These are phyloP conservation scores for Stephania japonica DNA, from an alignment of 164 flowering plant genomes.

Conservation along the genomic window DNA sequence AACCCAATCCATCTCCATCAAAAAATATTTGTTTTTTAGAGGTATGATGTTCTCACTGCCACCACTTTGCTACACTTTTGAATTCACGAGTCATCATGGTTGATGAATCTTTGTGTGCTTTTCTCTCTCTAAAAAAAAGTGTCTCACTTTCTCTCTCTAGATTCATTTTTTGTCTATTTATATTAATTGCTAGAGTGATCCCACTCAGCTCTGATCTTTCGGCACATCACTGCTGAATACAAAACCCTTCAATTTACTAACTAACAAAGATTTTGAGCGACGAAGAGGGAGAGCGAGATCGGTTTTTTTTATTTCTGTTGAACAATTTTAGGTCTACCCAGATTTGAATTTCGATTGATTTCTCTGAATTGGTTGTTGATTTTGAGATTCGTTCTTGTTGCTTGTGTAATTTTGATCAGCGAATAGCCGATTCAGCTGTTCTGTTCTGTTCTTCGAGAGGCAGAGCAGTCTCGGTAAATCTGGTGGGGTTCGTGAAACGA, in stretches of 20 bases:
- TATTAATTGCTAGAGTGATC: neutral
- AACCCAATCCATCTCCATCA: neutral
- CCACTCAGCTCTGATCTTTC: neutral
- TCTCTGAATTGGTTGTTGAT: neutral
- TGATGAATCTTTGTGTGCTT: neutral
- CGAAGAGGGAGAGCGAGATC: neutral
- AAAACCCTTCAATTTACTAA: neutral
- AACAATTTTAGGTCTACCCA: neutral
- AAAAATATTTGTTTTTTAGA: neutral
- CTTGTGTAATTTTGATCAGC: too few species aligned
- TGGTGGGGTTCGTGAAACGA: slow-evolving; percentile 23
- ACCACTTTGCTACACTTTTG: neutral
- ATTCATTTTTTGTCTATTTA: neutral
- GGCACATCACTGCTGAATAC: neutral
- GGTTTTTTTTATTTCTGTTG: neutral
- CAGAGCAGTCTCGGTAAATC: slow-evolving; percentile 28
- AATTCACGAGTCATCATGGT: neutral
- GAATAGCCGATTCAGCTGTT: neutral
- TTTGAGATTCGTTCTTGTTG: neutral
- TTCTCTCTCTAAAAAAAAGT: neutral
- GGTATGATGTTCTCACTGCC: neutral
- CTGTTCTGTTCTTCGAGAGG: neutral
- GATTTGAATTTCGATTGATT: neutral
- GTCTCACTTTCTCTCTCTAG: neutral
- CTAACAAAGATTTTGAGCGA: neutral